A percentile compares a stretch with the other conserved stretches of the same genome.
Conservation (phyloP, 345 rosid species). For the Jatropha curcas region DNA sequence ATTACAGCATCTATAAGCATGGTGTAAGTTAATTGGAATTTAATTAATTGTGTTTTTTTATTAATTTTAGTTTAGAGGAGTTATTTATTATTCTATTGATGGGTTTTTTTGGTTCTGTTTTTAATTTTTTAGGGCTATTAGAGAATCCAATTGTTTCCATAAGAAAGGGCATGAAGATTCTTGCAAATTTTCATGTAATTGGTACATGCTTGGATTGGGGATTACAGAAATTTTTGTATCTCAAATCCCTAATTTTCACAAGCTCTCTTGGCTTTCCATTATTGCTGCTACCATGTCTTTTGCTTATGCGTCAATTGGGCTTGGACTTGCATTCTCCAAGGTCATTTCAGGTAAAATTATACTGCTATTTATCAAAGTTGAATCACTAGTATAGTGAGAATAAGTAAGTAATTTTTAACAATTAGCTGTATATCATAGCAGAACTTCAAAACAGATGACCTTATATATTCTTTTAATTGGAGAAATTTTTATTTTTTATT, state of each 20-base stretch:
- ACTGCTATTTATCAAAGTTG: too few relatives aligned
- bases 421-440: too few relatives aligned
- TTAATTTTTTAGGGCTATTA: neutral
- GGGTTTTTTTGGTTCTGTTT: too few relatives aligned
- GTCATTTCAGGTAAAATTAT: conserved; percentile 28
- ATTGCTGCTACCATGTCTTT: conserved; percentile 19
- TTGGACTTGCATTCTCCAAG: conserved; percentile 9
- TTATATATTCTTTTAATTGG: too few relatives aligned
- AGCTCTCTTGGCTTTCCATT: conserved; percentile 15
- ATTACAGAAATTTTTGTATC: conserved; percentile 11
- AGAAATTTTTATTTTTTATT: too few relatives aligned
- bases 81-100: too few relatives aligned
- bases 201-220: conserved; percentile 15
- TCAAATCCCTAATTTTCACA: conserved; percentile 18
- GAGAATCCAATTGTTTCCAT: conserved; percentile 17
- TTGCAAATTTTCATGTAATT: conserved; percentile 9
- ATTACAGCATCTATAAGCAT: conserved; percentile 26
- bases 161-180: neutral
- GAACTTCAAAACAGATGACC: too few relatives aligned
- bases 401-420: too few relatives aligned
- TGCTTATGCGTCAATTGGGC: conserved; percentile 11
- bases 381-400: too few relatives aligned
- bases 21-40: conserved; percentile 21
- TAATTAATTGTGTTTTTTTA: too few relatives aligned
- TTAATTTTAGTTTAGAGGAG: neutral